A percentile compares a stretch with the other conserved stretches of the same genome.
phyloP scores from a whole-genome alignment of 2,329 filamentous ascomycete genomes.

The Bisporella sp. region DNA sequence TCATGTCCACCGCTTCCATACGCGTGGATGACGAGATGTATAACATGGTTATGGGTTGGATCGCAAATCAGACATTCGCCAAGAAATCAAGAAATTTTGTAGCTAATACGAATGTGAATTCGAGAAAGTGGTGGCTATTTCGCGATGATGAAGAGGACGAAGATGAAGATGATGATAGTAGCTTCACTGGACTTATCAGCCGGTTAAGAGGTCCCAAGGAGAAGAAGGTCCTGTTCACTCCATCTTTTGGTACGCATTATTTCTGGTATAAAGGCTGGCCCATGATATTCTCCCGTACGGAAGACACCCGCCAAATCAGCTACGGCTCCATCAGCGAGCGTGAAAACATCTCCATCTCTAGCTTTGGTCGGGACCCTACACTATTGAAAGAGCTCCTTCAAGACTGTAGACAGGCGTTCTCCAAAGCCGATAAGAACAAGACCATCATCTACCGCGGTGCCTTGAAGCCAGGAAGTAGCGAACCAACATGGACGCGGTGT shows the following conservation, averaged over 20 bases:
- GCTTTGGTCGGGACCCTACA: constrained; percentile 53
- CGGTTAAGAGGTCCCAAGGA: constrained; percentile 31
- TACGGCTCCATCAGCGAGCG: constrained; percentile 40
- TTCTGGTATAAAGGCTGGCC: constrained; percentile 59
- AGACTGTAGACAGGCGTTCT: constrained; percentile 48
- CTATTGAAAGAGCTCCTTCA: constrained; percentile 55
- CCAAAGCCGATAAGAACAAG: constrained; percentile 52
- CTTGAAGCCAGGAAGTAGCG: constrained; percentile 31
- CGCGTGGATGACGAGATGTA: constrained; percentile 66
- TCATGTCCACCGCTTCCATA: constrained; percentile 61
- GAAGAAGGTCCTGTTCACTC: constrained; percentile 50
- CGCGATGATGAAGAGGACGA: constrained; percentile 35
- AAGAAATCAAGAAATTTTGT: constrained; percentile 54
- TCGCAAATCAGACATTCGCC: constrained; percentile 55
- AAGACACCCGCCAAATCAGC: constrained; percentile 37
- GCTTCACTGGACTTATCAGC: constrained; percentile 11
- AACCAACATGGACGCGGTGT: constrained; percentile 53
- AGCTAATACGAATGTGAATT: constrained; percentile 55
- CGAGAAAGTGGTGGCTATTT: constrained; percentile 42
- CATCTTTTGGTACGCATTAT: constrained; percentile 58
- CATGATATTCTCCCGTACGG: constrained; percentile 48
- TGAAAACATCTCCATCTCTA: constrained; percentile 54
- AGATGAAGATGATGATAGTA: constrained; percentile 34
- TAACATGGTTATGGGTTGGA: constrained; percentile 66
- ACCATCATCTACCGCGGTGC: constrained; percentile 59